phyloP scores from a whole-genome alignment of 2,329 filamentous ascomycete species.

The Tolypocladium amazonense region DNA sequence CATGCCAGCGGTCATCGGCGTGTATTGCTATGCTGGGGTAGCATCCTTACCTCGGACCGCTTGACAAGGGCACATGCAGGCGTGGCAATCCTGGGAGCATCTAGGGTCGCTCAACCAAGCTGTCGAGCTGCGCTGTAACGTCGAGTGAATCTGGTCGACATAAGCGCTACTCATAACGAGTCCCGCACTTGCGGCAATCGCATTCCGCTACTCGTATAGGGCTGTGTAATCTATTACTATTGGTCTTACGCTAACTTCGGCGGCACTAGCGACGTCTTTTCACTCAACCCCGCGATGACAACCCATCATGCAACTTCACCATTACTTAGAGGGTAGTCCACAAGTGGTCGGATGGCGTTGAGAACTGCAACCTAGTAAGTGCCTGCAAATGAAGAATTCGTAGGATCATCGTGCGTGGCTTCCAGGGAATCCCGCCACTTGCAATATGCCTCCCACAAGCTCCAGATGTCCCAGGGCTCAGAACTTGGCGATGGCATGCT shows the following conservation, averaged over 20 bases:
- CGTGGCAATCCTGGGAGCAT: not conserved
- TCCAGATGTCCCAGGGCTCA: too few relatives aligned
- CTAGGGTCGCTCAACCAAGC: not conserved
- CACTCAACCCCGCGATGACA: too few relatives aligned
- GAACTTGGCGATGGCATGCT: not conserved
- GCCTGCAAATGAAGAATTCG: not conserved
- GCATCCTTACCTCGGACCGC: not conserved
- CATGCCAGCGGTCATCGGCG: not conserved
- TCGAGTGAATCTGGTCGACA: not conserved
- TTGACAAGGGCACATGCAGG: not conserved
- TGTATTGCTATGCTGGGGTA: not conserved
- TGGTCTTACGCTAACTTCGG: too few relatives aligned
- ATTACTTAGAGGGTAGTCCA: too few relatives aligned
- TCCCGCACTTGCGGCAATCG: not conserved
- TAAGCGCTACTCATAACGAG: not conserved
- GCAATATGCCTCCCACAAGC: not conserved
- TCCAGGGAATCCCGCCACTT: too few relatives aligned
- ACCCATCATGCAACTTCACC: too few relatives aligned
- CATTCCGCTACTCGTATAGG: not conserved
- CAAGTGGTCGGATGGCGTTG: too few relatives aligned
- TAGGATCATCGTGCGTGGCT: not conserved
- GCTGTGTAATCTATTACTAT: not conserved
- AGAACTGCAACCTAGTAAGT: too few relatives aligned
- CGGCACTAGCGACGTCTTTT: too few relatives aligned
- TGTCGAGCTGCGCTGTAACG: not conserved